These are phyloP conservation scores for Xylaria sp. DNA, from an alignment of 2,329 filamentous ascomycete species.

Conservation along the genomic window DNA sequence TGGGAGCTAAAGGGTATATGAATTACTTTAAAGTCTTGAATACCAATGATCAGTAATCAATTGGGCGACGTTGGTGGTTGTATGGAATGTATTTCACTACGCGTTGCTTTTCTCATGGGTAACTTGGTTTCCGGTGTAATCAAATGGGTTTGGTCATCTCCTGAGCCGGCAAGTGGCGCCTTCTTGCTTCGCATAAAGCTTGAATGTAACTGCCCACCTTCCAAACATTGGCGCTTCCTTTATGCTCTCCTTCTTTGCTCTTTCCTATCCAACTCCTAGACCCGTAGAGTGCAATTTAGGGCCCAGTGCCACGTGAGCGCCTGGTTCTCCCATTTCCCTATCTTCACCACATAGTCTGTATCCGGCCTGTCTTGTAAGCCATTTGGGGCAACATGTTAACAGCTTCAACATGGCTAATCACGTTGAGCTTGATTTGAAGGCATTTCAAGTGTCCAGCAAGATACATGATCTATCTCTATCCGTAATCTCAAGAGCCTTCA, in stretches of 20 bases:
- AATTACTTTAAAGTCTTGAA: no score
- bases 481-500: conserved; percentile 33
- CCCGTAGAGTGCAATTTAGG: background rate
- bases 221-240: background rate
- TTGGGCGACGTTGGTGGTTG: no score
- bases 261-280: conserved; percentile 1
- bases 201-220: background rate
- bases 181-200: background rate
- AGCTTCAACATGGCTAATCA: no score
- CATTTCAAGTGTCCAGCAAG: conserved; percentile 32
- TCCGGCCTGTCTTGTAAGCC: no score
- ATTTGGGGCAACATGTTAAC: no score
- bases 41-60: no score
- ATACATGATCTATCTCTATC: conserved; percentile 28
- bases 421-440: conserved; percentile 34
- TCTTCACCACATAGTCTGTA: background rate
- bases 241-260: conserved; percentile 9
- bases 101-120: no score
- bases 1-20: background rate
- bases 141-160: background rate
- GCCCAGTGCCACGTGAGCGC: background rate
- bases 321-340: background rate
- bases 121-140: no score
- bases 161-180: no score
- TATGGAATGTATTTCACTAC: no score